These are phyloP conservation scores for Agaricales sp. DNA, from an alignment of 1,284 basidiomycete species.

Conservation along the genomic window DNA sequence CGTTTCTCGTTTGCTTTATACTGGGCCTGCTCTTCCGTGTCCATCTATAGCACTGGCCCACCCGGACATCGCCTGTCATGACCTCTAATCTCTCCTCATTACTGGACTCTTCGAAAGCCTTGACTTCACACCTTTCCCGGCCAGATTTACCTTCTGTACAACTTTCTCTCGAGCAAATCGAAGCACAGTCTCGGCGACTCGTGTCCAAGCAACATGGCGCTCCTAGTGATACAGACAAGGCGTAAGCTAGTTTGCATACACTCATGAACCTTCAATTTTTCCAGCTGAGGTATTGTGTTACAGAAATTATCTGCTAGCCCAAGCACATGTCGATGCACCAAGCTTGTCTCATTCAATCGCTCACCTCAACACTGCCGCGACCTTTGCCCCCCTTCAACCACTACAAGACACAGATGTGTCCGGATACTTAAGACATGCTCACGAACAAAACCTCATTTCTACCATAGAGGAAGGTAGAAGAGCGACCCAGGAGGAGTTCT, in stretches of 20 bases:
- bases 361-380: slow-evolving; percentile 73
- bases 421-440: slow-evolving; percentile 82
- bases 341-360: slow-evolving; percentile 73
- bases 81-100: slow-evolving; percentile 58
- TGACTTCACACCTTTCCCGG: slow-evolving; percentile 64
- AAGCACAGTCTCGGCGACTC: slow-evolving; percentile 76
- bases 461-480: slow-evolving; percentile 86
- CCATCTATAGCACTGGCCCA: background rate
- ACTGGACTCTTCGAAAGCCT: slow-evolving; percentile 58
- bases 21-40: background rate
- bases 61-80: no score
- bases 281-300: background rate
- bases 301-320: slow-evolving; percentile 79
- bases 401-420: slow-evolving; percentile 87
- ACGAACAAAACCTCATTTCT: slow-evolving; percentile 89
- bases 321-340: slow-evolving; percentile 83
- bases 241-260: slow-evolving; percentile 36
- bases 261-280: background rate
- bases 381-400: slow-evolving; percentile 82
- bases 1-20: background rate
- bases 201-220: slow-evolving; percentile 59
- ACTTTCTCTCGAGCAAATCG: slow-evolving; percentile 86
- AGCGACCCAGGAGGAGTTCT: slow-evolving; percentile 82
- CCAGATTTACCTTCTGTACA: slow-evolving; percentile 80
- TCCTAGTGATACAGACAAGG: slow-evolving; percentile 58